Evolutionary conservation across 495 filamentous ascomycete species (phyloP).

Genomic region (Evansstolkia leycettana): DNA sequence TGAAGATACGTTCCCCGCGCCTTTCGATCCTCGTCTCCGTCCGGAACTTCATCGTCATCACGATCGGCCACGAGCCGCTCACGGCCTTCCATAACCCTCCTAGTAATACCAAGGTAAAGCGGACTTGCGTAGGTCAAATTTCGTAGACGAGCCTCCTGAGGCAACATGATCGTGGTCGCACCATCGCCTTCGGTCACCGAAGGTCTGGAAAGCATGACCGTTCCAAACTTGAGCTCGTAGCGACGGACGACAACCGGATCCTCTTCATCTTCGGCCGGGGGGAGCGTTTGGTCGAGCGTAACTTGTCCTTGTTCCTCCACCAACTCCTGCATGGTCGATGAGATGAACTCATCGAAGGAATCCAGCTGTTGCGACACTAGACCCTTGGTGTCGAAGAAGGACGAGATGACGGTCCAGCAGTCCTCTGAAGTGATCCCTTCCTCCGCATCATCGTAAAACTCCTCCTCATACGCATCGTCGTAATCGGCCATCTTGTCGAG

Average conservation of each 20-base stretch:
- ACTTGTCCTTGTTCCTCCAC: slow-evolving; percentile 80
- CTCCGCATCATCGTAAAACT: slow-evolving; percentile 53
- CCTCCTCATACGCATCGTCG: slow-evolving; percentile 38
- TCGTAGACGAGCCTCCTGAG: slow-evolving; percentile 85
- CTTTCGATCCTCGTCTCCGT: slow-evolving; percentile 32
- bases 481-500: slow-evolving; percentile 39
- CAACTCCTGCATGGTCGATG: slow-evolving; percentile 82
- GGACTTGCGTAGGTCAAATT: slow-evolving; percentile 92
- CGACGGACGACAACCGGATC: slow-evolving; percentile 70
- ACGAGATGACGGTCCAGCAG: slow-evolving; percentile 92
- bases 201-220: slow-evolving; percentile 69
- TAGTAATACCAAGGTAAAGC: slow-evolving; percentile 73
- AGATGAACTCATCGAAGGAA: slow-evolving; percentile 94
- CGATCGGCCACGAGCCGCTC: slow-evolving; percentile 51
- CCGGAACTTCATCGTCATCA: slow-evolving; percentile 36
- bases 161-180: slow-evolving; percentile 63
- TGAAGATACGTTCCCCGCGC: slow-evolving; percentile 31
- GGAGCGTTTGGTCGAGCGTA: slow-evolving; percentile 77
- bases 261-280: slow-evolving; percentile 51
- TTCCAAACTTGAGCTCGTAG: slow-evolving; percentile 88
- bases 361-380: slow-evolving; percentile 96
- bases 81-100: slow-evolving; percentile 66
- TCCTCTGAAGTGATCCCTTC: slow-evolving; percentile 71
- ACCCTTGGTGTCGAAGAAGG: slow-evolving; percentile 92
- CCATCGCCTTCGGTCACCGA: slow-evolving; percentile 89